These are phyloP conservation scores for Talaromyces albobiverticillius DNA, from an alignment of 2,329 filamentous ascomycete species.

Conservation along the genomic window DNA sequence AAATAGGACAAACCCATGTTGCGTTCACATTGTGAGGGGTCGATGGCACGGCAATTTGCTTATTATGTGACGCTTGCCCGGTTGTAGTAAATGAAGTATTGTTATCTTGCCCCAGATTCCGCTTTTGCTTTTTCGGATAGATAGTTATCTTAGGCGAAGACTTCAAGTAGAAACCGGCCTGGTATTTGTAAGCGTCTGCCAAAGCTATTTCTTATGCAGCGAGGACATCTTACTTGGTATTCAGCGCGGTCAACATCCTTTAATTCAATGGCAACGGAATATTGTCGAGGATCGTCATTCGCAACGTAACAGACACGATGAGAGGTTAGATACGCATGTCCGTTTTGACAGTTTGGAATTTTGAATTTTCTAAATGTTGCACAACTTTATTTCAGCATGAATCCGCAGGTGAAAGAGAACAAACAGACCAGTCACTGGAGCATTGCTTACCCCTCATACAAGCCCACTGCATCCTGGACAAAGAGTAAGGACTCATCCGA, in stretches of 20 bases:
- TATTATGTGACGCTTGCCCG: slow-evolving; percentile 20
- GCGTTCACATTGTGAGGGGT: slow-evolving; percentile 51
- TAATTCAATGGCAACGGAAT: slow-evolving; percentile 80
- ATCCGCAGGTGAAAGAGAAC: neutral
- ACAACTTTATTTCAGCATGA: slow-evolving; percentile 14
- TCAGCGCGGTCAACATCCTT: slow-evolving; percentile 90
- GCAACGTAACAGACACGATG: slow-evolving; percentile 96
- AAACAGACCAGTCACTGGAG: too few species aligned
- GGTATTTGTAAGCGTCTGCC: slow-evolving; percentile 22
- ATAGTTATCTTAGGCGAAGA: slow-evolving; percentile 92
- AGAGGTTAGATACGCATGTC: slow-evolving; percentile 93
- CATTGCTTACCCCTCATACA: slow-evolving; percentile 85
- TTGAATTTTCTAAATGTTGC: slow-evolving; percentile 74
- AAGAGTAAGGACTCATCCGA: slow-evolving; percentile 93
- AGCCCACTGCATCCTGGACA: slow-evolving; percentile 93
- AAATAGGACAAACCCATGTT: slow-evolving; percentile 95
- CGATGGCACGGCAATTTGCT: slow-evolving; percentile 32
- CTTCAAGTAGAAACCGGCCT: slow-evolving; percentile 82
- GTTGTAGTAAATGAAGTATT: slow-evolving; percentile 41
- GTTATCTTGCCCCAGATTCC: slow-evolving; percentile 55
- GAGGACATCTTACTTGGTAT: slow-evolving; percentile 63
- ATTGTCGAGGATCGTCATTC: slow-evolving; percentile 76
- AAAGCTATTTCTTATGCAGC: neutral
- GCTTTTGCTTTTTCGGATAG: slow-evolving; percentile 74
- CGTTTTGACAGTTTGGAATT: slow-evolving; percentile 88